Base-by-base conservation (phyloP, 169 alveolate genomes). In the Plasmodium falciparum region DNA sequence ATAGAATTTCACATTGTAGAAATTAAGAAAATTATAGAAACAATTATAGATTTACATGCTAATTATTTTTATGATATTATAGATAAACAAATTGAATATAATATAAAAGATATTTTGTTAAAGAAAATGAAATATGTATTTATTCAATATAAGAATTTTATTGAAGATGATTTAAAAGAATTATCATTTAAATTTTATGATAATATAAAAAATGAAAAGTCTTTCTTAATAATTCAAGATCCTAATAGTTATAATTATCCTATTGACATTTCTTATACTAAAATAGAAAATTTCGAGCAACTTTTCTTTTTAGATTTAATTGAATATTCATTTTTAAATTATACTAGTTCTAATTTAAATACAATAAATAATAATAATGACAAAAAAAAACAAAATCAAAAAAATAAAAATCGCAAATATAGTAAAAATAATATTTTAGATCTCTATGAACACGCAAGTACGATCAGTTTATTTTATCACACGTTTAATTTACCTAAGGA, bases 31-130 rank as follows among this genome's bases (percentile, higher is more conserved):
- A 49, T 83, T 24, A 83, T 83, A 20, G 20, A 69, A 24, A 83
- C 43, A 1, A 29, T 83, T 11, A 69, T 83, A 43, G 52, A 83
- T 33, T 54, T 22, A 11, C 58, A 58, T 72, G 74, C 69, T n/a
- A 83, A 67, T 72, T 83, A 67, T 29, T 83, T 52, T 47, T 83
- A 83, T 72, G 91, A 83, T 62, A 59, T 83, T 62, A 69, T 69
- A 56, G 83, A 26, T 43, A 72, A 83, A n/a, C 33, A 67, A 56
- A 83, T 67, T 2, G 70, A 39, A 67, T 24, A 83, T 15, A 58
- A 9, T 3, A 83, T 83, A 52, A 83, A 4, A 50, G 65, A 83
- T 29, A 83, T 72, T 3, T 62, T 83, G 56, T 29, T 83, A 69
- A 58, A 83, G 22, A 83, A 83, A 69, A 83, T 83, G 73, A 69